Evolutionary conservation across 164 flowering plant genomes (phyloP).

Genomic region (Warburgia ugandensis): DNA sequence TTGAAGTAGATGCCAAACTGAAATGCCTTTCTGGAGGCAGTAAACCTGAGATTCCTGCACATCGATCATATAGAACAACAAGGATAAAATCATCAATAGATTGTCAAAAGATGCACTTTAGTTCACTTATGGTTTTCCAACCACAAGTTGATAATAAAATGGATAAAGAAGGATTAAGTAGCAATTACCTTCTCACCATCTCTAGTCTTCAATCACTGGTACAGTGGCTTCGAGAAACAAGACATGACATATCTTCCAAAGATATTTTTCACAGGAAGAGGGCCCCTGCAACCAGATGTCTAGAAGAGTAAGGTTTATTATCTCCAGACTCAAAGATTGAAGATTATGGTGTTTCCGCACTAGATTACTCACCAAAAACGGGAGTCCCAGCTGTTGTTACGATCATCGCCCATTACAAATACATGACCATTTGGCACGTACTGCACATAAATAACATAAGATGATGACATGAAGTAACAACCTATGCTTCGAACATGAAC

Average conservation of each 20-base stretch:
- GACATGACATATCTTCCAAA: conserved; percentile 29
- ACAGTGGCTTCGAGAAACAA: conserved; percentile 18
- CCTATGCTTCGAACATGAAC: not conserved
- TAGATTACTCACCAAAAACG: conserved; percentile 35
- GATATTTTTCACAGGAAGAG: conserved; percentile 42
- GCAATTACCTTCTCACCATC: too few species aligned
- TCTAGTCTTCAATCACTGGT: too few species aligned
- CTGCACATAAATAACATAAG: conserved; percentile 23
- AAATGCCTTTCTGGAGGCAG: too few species aligned
- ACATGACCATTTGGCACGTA: conserved; percentile 42
- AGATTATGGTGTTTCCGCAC: not conserved
- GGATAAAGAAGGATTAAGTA: too few species aligned
- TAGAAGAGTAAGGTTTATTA: not conserved
- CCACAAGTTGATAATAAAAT: too few species aligned
- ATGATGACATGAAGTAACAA: not conserved
- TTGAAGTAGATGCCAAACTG: too few species aligned
- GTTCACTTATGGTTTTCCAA: too few species aligned
- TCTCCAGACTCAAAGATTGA: not conserved
- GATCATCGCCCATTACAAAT: conserved; percentile 56
- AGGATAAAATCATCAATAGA: too few species aligned
- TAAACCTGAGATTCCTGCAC: too few species aligned
- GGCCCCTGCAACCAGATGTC: conserved; percentile 35
- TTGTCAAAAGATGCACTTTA: too few species aligned
- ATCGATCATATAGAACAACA: too few species aligned
- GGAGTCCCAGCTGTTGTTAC: conserved; percentile 50